Percentiles rank a stretch among this genome's conserved stretches.
phyloP scores from a whole-genome alignment of 345 rosid species.

The Sisymbrium altissimum region DNA sequence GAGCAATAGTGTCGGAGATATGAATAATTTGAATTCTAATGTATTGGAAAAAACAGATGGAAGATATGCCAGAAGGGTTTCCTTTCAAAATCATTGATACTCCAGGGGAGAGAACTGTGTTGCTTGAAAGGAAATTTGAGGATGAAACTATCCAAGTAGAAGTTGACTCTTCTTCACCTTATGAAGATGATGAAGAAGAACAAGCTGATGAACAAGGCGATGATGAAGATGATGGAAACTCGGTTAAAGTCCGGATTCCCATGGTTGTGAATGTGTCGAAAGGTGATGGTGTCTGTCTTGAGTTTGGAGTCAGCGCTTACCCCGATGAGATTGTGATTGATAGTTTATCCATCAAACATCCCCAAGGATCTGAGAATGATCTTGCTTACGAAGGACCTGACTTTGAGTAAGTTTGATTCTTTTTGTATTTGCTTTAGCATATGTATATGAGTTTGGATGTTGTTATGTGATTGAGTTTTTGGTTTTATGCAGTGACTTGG shows the following conservation, averaged over 20 bases:
- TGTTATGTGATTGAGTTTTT: conserved; percentile 13
- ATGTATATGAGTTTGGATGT: not conserved
- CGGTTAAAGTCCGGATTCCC: conserved; percentile 28
- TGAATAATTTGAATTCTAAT: not conserved
- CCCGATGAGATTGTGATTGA: conserved; percentile 52
- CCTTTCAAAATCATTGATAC: conserved; percentile 55
- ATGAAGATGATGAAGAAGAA: conserved; percentile 24
- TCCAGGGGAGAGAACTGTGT: conserved; percentile 54
- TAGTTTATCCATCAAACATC: conserved; percentile 44
- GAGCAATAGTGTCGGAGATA: not conserved
- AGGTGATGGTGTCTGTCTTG: conserved; percentile 39
- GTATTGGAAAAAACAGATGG: conserved; percentile 9
- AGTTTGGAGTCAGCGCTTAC: conserved; percentile 53
- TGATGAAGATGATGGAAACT: conserved; percentile 13
- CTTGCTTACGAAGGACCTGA: conserved; percentile 73
- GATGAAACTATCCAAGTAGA: conserved; percentile 53
- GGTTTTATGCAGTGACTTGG: conserved; percentile 51
- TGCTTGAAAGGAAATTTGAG: conserved; percentile 38
- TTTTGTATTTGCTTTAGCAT: not conserved
- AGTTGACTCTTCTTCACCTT: conserved; percentile 39
- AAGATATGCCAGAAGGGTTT: conserved; percentile 43
- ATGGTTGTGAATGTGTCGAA: conserved; percentile 53
- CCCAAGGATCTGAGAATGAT: conserved; percentile 30
- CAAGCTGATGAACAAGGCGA: conserved; percentile 24
- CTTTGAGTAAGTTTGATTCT: conserved; percentile 44